A percentile compares a stretch with the other conserved stretches of the same genome.
These are phyloP conservation scores for Catenaria anguillulae DNA, from an alignment of 371 early-diverging fungal genomes.

Conservation along the genomic window DNA sequence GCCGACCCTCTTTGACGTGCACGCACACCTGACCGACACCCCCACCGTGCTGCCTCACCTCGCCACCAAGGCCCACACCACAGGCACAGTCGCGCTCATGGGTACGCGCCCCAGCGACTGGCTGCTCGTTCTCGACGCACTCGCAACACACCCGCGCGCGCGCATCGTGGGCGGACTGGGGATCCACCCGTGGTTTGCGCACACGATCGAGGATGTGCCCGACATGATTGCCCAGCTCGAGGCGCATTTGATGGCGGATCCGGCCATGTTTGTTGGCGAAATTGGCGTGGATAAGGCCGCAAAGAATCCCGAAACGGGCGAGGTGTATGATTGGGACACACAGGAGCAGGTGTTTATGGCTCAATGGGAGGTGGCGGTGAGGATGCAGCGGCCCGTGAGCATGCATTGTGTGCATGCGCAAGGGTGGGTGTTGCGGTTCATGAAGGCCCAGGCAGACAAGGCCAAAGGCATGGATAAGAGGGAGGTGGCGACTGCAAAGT, in stretches of 20 bases:
- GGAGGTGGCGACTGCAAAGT: slow-evolving; percentile 14
- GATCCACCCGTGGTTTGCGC: slow-evolving; percentile 49
- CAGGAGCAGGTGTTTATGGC: slow-evolving; percentile 45
- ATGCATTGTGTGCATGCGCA: slow-evolving; percentile 73
- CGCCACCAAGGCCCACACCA: slow-evolving; percentile 1
- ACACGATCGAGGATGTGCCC: slow-evolving; percentile 6
- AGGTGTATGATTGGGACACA: slow-evolving; percentile 19
- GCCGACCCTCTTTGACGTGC: slow-evolving; percentile 22
- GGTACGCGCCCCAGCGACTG: slow-evolving; percentile 28
- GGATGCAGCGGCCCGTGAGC: slow-evolving; percentile 48
- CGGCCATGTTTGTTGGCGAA: slow-evolving; percentile 57
- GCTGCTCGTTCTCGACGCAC: slow-evolving; percentile 22
- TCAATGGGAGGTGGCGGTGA: slow-evolving; percentile 58
- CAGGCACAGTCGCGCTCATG: slow-evolving; percentile 13
- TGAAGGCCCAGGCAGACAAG: slow-evolving; percentile 23
- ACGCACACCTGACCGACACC: slow-evolving; percentile 33
- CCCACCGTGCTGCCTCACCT: slow-evolving; percentile 15
- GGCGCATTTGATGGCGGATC: slow-evolving; percentile 22
- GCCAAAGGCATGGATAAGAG: slow-evolving; percentile 14
- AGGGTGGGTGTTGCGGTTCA: slow-evolving; percentile 43
- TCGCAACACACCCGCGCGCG: slow-evolving; percentile 13
- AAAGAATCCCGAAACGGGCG: slow-evolving; percentile 21
- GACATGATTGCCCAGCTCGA: slow-evolving; percentile 15
- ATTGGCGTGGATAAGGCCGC: slow-evolving; percentile 66
- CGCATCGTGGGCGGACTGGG: slow-evolving; percentile 37